Conservation (phyloP, 495 filamentous ascomycete species). For the Penicillium dipodomyicola region DNA sequence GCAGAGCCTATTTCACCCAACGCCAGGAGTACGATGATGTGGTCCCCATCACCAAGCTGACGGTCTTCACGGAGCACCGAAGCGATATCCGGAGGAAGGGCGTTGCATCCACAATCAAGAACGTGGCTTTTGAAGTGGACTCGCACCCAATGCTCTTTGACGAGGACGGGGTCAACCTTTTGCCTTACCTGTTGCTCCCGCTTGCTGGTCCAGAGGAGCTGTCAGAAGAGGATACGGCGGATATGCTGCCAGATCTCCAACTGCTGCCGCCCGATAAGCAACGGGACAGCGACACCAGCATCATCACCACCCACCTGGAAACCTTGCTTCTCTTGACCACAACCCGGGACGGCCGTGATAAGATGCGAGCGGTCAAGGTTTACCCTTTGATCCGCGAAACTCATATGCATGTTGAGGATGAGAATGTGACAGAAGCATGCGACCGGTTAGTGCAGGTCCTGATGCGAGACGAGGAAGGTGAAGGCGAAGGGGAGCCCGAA, state of each 20-base stretch:
- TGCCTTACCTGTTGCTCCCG: conserved; percentile 82
- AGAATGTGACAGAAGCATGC: conserved; percentile 77
- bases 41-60: conserved; percentile 82
- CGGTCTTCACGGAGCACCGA: conserved; percentile 87
- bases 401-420: conserved; percentile 75
- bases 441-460: conserved; percentile 89
- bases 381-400: conserved; percentile 88
- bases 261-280: conserved; percentile 83
- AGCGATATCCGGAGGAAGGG: conserved; percentile 78
- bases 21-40: conserved; percentile 72
- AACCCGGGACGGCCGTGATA: conserved; percentile 68
- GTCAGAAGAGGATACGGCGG: conserved; percentile 64
- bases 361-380: conserved; percentile 70
- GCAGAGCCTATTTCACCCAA: conserved; percentile 72
- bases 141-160: conserved; percentile 70
- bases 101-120: conserved; percentile 90
- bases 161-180: conserved; percentile 70
- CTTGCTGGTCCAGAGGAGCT: conserved; percentile 59
- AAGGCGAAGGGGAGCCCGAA: conserved; percentile 26
- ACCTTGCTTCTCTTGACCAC: conserved; percentile 80
- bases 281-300: conserved; percentile 69
- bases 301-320: conserved; percentile 84
- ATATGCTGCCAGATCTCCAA: conserved; percentile 84
- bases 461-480: conserved; percentile 70
- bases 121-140: conserved; percentile 68